Evolutionary conservation across 495 filamentous ascomycete genomes (phyloP).

Genomic region (Aspergillus ellipticus): DNA sequence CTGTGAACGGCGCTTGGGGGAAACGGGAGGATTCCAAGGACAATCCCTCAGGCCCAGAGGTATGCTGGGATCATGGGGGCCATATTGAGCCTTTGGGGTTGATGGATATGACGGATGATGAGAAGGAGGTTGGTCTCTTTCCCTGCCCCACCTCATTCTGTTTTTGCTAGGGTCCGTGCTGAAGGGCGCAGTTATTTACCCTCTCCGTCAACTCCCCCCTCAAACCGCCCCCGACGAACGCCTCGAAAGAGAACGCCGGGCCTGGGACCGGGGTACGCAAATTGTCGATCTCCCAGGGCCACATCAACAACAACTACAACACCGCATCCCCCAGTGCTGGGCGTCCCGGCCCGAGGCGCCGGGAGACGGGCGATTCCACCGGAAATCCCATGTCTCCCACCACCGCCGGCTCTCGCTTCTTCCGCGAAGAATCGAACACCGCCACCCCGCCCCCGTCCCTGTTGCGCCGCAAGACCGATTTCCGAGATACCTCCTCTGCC

Average conservation of each 20-base stretch:
- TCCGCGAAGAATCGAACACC: slow-evolving; percentile 57
- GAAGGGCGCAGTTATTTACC: slow-evolving; percentile 60
- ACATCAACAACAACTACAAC: slow-evolving; percentile 42
- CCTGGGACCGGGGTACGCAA: slow-evolving; percentile 64
- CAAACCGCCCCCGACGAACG: slow-evolving; percentile 72
- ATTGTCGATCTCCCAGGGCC: slow-evolving; percentile 62
- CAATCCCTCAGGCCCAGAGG: slow-evolving; percentile 61
- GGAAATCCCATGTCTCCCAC: slow-evolving; percentile 58
- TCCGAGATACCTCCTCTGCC: slow-evolving; percentile 45
- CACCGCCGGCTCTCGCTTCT: slow-evolving; percentile 46
- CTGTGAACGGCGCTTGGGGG: slow-evolving; percentile 66
- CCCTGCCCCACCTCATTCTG: slow-evolving; percentile 8
- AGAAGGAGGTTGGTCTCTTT: slow-evolving; percentile 66
- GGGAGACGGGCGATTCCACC: slow-evolving; percentile 79
- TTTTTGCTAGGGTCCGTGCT: slow-evolving; percentile 16
- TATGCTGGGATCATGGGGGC: slow-evolving; percentile 87
- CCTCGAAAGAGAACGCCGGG: slow-evolving; percentile 64
- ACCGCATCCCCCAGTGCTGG: slow-evolving; percentile 57
- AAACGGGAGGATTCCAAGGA: slow-evolving; percentile 67
- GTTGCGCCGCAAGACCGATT: slow-evolving; percentile 70
- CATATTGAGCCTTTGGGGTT: slow-evolving; percentile 68
- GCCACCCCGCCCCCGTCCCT: slow-evolving; percentile 62
- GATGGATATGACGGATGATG: slow-evolving; percentile 73
- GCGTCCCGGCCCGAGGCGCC: slow-evolving; percentile 70
- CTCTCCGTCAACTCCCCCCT: slow-evolving; percentile 88